Evolutionary conservation across 1,139 yeast species (phyloP).

Genomic region (Taiozyma onychis): DNA sequence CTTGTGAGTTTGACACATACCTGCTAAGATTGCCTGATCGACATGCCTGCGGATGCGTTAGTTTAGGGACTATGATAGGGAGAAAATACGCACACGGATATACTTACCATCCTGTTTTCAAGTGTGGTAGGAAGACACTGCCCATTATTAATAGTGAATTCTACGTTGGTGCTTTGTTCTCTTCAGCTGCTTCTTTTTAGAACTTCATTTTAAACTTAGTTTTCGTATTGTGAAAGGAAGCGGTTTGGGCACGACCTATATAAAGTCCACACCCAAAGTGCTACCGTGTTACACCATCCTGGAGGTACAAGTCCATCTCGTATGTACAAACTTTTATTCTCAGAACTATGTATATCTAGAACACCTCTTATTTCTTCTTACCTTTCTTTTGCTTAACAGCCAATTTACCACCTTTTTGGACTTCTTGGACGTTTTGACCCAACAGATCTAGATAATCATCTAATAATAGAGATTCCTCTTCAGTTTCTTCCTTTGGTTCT

Average conservation of each 20-base stretch:
- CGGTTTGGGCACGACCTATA: too few species aligned
- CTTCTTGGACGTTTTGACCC: slow-evolving; percentile 57
- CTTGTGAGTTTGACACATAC: slow-evolving; percentile 7
- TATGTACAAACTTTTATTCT: background rate
- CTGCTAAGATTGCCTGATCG: slow-evolving; percentile 80
- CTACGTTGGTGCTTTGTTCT: background rate
- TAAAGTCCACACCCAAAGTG: too few species aligned
- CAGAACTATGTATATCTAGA: background rate
- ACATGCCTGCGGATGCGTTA: slow-evolving; percentile 60
- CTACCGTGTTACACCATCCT: too few species aligned
- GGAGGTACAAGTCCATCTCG: background rate
- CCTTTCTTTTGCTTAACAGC: slow-evolving; percentile 45
- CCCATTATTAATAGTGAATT: slow-evolving; percentile 48
- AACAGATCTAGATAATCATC: slow-evolving; percentile 58
- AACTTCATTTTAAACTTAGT: too few species aligned
- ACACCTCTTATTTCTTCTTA: slow-evolving; percentile 28
- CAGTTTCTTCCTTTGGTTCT: slow-evolving; percentile 15
- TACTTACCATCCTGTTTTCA: slow-evolving; percentile 67
- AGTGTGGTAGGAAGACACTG: slow-evolving; percentile 80
- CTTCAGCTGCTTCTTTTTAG: too few species aligned
- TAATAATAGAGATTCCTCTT: slow-evolving; percentile 26
- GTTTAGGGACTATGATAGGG: background rate
- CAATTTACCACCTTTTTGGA: slow-evolving; percentile 58
- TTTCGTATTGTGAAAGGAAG: too few species aligned
- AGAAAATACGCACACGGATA: background rate